Evolutionary conservation across 1,284 basidiomycete genomes (phyloP), one percentile per base, ranked within the genome.

Genomic region (Leccinum colubrinum): DNA sequence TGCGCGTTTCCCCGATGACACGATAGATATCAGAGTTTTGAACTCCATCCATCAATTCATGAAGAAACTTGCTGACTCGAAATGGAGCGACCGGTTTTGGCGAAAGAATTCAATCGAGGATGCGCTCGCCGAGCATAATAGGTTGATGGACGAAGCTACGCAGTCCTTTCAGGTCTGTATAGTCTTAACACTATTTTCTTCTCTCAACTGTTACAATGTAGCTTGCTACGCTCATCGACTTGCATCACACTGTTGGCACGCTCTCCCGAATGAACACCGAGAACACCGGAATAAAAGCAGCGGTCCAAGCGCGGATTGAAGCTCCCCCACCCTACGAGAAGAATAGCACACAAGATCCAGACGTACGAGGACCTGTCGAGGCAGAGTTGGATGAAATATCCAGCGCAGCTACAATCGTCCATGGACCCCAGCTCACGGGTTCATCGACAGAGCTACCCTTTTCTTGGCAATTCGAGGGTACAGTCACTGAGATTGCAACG

Each of bases 141-240:
- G 66, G 25, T 68, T 73, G 50, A 66, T 84, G 22, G 76, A 80
- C 50, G 81, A 83, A 25, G 79, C 82, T 7, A 74, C 79, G 7
- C 75, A 77, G 50, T 77, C 81, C 3, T 83, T 84, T 62, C 82
- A 84, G 74, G 82, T 80, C 22, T 6, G 62, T 35, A 41, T 27
- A 8, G n/a, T 33, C 11, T 25, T n/a, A 9, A 25, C 20, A 1
- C 1, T 1, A 15, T 14, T 2, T 41, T 37, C 20, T 33, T 33
- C 30, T 55, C 7, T 22, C 59, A 8, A 61, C 41, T 17, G 5
- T 58, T 11, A 20, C 2, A 5, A 39, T 17, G 7, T 33, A 83
- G 83, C 74, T 82, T 11, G 76, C 81, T 3, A 80, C 81, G 1
- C 75, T 84, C 7, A 80, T 84, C 55, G 79, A 82, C 59, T 78